Conservation (phyloP, 2,329 filamentous ascomycete species). For the Hymenoscyphus infarciens region DNA sequence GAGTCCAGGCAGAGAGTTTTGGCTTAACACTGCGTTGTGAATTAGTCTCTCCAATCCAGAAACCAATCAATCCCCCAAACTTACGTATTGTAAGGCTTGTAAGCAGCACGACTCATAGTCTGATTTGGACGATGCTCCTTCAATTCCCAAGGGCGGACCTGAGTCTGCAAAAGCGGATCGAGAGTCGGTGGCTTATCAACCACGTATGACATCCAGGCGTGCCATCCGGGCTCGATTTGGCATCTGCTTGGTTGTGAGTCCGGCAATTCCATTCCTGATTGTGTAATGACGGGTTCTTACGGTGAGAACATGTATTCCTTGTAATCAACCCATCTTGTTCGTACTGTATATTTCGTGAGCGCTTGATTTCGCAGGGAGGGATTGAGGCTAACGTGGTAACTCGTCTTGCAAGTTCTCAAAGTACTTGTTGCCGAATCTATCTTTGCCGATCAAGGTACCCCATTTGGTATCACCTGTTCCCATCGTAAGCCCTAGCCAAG, state of each 20-base stretch:
- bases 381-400: conserved; percentile 66
- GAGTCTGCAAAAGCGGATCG: conserved; percentile 68
- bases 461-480: conserved; percentile 88
- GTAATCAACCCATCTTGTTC: conserved; percentile 97
- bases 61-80: conserved; percentile 39
- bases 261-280: conserved; percentile 7
- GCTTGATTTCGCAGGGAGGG: neutral
- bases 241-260: conserved; percentile 44
- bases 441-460: conserved; percentile 77
- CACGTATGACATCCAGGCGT: conserved; percentile 94
- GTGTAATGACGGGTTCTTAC: conserved; percentile 43
- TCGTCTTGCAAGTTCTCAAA: conserved; percentile 91
- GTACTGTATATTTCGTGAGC: conserved; percentile 52
- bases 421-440: conserved; percentile 95
- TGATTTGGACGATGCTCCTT: conserved; percentile 67
- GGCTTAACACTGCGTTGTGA: conserved; percentile 44
- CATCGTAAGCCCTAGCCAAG: conserved; percentile 16
- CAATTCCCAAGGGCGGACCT: conserved; percentile 72
- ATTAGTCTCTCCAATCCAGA: conserved; percentile 14
- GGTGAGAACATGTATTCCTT: conserved; percentile 80
- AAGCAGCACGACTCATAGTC: conserved; percentile 74
- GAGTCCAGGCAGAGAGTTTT: conserved; percentile 53
- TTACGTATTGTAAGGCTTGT: conserved; percentile 93
- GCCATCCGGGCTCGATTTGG: conserved; percentile 95
- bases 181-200: conserved; percentile 80